Evolutionary conservation across 2,329 filamentous ascomycete species (phyloP), one percentile per base, ranked within the genome.

Genomic region (Myotisia sp.): DNA sequence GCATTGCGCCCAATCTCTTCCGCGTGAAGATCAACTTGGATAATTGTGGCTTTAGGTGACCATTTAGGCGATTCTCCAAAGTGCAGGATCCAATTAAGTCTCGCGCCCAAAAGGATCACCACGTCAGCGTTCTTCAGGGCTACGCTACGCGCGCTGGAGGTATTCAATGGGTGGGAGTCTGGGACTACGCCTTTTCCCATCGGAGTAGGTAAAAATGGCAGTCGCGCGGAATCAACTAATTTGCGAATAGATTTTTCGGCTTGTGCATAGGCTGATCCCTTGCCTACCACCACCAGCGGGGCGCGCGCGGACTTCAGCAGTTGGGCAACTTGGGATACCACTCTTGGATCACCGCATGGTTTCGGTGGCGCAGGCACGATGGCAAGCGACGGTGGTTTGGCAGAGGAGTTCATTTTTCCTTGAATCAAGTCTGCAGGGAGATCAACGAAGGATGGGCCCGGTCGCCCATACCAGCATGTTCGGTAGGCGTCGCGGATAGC

Each of bases 121-220:
- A 73, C 63, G 44, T 73, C 69, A 3, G 70, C 65, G 26, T 63
- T 50, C 44, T 64, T 65, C 26, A 73, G 51, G 3, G 68, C 68
- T 10, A 64, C 56, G 27, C 66, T 69, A 36, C 70, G 59, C 3
- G 69, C 67, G 29, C 67, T 64, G 2, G 68, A 67, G 10, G 57
- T 58, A 44, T 73, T 72, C 31, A 62, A 53, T 1, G 60, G 55
- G 45, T 70, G 65, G 0, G 64, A 68, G 42, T 72, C 68, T 6
- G 68, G 56, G 1, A 72, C 44, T 4, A 74, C 59, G 14, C 70
- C 70, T 46, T 73, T 73, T 3, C 68, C 70, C 67, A 72, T 73
- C 1, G 69, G 70, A 1, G 67, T 70, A 0, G 68, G 67, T 5
- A 74, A 53, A 45, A 74, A 73, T 0, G 68, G 68, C 7, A 74